A percentile compares a stretch with the other conserved stretches of the same genome.
These are phyloP conservation scores for Seiridium cupressi DNA, from an alignment of 2,329 filamentous ascomycete genomes.

Conservation along the genomic window DNA sequence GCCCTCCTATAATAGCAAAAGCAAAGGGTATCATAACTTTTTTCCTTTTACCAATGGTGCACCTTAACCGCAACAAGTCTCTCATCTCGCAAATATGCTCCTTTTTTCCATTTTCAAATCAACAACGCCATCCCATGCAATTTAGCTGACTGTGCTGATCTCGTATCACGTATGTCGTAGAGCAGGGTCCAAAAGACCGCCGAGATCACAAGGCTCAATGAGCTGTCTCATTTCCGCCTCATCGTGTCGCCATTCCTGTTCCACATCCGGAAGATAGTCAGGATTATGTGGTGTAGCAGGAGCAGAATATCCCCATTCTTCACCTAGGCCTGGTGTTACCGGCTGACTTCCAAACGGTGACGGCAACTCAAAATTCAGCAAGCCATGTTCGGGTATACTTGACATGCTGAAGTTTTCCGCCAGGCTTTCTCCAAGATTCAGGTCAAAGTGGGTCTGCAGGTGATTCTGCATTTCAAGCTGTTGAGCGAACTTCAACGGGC, in stretches of 20 bases:
- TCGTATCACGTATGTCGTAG: conserved; percentile 7
- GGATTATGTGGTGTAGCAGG: conserved; percentile 20
- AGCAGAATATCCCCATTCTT: conserved; percentile 1
- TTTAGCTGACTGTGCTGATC: not conserved
- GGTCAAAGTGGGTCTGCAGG: conserved; percentile 11
- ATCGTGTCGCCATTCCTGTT: conserved; percentile 38
- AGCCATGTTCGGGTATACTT: not conserved
- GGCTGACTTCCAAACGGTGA: conserved; percentile 2
- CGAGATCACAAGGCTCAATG: conserved; percentile 18
- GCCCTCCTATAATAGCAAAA: not conserved
- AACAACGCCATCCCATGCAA: conserved; percentile 1
- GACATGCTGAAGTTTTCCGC: not conserved
- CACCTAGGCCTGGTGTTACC: not conserved
- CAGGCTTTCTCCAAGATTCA: not conserved
- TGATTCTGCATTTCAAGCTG: not conserved
- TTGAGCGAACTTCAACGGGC: conserved; percentile 1
- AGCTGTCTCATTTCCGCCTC: conserved; percentile 42
- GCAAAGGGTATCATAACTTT: conserved; percentile 1
- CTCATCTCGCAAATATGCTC: not conserved
- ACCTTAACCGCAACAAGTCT: too few relatives aligned
- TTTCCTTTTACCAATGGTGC: not conserved
- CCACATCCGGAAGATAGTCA: conserved; percentile 23
- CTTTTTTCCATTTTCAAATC: not conserved
- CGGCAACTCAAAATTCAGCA: not conserved
- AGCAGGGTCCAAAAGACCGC: conserved; percentile 22